A percentile compares a stretch with the other conserved stretches of the same genome.
Conservation (phyloP, 352 stramenopile genomes). For the Thraustotheca clavata region DNA sequence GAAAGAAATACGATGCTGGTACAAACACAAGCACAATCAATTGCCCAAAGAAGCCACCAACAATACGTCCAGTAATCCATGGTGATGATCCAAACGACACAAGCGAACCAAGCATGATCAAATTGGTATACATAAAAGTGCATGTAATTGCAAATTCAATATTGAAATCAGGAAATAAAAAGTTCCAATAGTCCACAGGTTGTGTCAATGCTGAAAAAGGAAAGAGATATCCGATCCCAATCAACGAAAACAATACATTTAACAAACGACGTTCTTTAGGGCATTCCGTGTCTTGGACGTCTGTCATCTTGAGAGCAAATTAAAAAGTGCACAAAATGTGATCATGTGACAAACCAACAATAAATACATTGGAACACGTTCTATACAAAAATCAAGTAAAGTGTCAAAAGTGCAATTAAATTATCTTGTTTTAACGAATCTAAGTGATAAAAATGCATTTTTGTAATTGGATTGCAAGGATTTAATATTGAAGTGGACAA, state of each 20-base stretch:
- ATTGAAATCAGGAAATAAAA: slow-evolving; percentile 80
- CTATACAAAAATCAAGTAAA: too few species aligned
- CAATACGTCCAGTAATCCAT: slow-evolving; percentile 62
- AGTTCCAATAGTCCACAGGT: slow-evolving; percentile 83
- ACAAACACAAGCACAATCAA: slow-evolving; percentile 62
- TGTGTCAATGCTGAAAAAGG: slow-evolving; percentile 83
- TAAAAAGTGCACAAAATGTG: background rate
- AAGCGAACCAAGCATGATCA: slow-evolving; percentile 52
- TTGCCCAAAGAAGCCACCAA: slow-evolving; percentile 71
- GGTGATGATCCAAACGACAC: slow-evolving; percentile 50
- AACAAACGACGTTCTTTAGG: slow-evolving; percentile 37
- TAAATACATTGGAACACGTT: too few species aligned
- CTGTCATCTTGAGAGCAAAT: slow-evolving; percentile 1
- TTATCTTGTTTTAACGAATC: too few species aligned
- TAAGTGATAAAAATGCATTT: too few species aligned
- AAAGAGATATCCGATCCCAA: slow-evolving; percentile 78
- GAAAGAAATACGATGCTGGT: slow-evolving; percentile 66
- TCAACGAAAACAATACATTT: slow-evolving; percentile 57
- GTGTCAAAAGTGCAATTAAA: too few species aligned
- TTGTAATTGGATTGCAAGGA: too few species aligned
- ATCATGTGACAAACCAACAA: background rate
- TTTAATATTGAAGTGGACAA: too few species aligned
- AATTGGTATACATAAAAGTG: slow-evolving; percentile 79
- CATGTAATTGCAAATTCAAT: slow-evolving; percentile 81
- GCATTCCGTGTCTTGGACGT: background rate